These are phyloP conservation scores for Debaryomyces psychrophilus DNA, from an alignment of 1,139 yeast species.

Conservation along the genomic window DNA sequence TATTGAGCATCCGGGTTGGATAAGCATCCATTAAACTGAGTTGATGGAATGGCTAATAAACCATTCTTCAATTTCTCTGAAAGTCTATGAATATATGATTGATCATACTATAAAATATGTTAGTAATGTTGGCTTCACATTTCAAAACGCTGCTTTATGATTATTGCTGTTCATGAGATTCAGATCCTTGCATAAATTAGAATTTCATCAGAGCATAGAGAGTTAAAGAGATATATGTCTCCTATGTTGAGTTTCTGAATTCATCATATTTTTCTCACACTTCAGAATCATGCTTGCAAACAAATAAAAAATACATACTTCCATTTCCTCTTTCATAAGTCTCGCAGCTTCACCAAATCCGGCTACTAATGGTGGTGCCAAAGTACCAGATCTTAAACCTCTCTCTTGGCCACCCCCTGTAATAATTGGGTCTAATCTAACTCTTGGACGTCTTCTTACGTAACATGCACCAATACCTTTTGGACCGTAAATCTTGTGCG, in stretches of 20 bases:
- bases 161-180: slow-evolving; percentile 5
- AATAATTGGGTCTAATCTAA: slow-evolving; percentile 90
- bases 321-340: slow-evolving; percentile 72
- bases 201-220: slow-evolving; percentile 12
- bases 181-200: slow-evolving; percentile 29
- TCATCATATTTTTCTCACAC: slow-evolving; percentile 2
- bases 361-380: slow-evolving; percentile 92
- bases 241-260: slow-evolving; percentile 7
- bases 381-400: slow-evolving; percentile 94
- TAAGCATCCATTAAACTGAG: slow-evolving; percentile 82
- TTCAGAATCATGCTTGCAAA: not conserved
- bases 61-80: slow-evolving; percentile 75
- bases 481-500: slow-evolving; percentile 97
- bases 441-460: slow-evolving; percentile 98
- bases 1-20: slow-evolving; percentile 60
- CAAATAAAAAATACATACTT: slow-evolving; percentile 24
- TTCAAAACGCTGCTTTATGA: slow-evolving; percentile 1
- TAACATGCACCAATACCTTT: slow-evolving; percentile 96
- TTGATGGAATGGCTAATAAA: slow-evolving; percentile 80
- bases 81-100: slow-evolving; percentile 65
- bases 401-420: slow-evolving; percentile 99
- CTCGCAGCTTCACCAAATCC: slow-evolving; percentile 99
- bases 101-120: slow-evolving; percentile 52
- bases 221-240: slow-evolving; percentile 6
- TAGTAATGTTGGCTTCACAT: slow-evolving; percentile 18